Percentiles rank a stretch among this genome's conserved stretches.
These are phyloP conservation scores for Salix purpurea DNA, from an alignment of 345 rosid species.

Conservation along the genomic window DNA sequence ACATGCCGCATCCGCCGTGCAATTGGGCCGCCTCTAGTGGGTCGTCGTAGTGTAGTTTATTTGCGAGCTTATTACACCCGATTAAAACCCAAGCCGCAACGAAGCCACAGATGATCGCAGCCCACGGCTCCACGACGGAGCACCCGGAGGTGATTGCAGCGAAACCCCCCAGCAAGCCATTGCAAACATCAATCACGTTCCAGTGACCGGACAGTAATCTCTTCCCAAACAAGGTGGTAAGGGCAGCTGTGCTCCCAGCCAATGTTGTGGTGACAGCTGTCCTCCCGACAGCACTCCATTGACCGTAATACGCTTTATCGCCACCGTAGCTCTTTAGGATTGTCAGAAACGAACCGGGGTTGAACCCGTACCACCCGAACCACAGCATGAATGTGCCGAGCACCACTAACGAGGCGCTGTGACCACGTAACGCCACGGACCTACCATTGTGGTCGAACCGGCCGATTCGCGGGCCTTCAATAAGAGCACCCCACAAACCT, in stretches of 20 bases:
- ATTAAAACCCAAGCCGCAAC: conserved; percentile 48
- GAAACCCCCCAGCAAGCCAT: conserved; percentile 20
- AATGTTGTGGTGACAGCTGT: conserved; percentile 27
- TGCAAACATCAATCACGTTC: conserved; percentile 19
- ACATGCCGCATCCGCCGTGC: conserved; percentile 53
- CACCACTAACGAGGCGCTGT: conserved; percentile 37
- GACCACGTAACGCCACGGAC: conserved; percentile 31
- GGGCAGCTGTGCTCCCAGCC: conserved; percentile 21
- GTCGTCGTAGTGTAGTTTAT: conserved; percentile 43
- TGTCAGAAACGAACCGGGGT: conserved; percentile 35
- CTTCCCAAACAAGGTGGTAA: conserved; percentile 19
- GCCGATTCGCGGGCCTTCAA: conserved; percentile 40
- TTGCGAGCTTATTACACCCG: conserved; percentile 46
- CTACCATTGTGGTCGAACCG: conserved; percentile 29
- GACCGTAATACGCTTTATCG: conserved; percentile 23
- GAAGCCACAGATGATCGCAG: conserved; percentile 48
- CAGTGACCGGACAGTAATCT: conserved; percentile 18
- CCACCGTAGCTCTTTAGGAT: conserved; percentile 21
- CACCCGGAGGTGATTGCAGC: conserved; percentile 46
- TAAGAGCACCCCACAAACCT: conserved; percentile 44
- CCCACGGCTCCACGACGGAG: conserved; percentile 57
- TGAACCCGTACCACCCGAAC: conserved; percentile 47
- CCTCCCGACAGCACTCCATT: conserved; percentile 29
- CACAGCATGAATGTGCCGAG: conserved; percentile 33
- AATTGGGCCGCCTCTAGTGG: conserved; percentile 59